Evolutionary conservation across 2,329 filamentous ascomycete genomes (phyloP).

Genomic region (Ophiostoma tasmaniense): DNA sequence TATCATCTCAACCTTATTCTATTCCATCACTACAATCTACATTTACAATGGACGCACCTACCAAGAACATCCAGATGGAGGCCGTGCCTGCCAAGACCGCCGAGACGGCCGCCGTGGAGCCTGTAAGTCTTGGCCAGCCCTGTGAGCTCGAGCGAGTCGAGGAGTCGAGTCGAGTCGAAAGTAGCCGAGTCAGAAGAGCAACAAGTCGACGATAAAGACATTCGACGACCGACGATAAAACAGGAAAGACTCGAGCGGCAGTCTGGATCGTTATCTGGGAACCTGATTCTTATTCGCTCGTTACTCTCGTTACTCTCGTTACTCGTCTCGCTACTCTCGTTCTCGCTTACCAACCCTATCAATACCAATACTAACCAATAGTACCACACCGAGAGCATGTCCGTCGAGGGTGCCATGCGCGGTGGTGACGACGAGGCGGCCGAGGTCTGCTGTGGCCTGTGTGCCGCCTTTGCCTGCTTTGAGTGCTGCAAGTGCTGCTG

Average conservation of each 20-base stretch:
- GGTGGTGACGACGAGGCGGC: slow-evolving; percentile 23
- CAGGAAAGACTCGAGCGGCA: no score
- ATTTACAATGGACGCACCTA: slow-evolving; percentile 21
- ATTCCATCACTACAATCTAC: not conserved
- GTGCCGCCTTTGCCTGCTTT: slow-evolving; percentile 23
- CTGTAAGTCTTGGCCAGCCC: slow-evolving; percentile 21
- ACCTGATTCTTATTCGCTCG: no score
- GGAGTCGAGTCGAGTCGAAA: no score
- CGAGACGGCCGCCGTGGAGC: slow-evolving; percentile 22
- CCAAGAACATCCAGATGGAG: slow-evolving; percentile 20
- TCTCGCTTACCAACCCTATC: no score
- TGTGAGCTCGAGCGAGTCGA: no score
- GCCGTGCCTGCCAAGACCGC: slow-evolving; percentile 21
- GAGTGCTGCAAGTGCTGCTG: slow-evolving; percentile 23
- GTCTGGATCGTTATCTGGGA: no score
- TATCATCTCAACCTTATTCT: no score
- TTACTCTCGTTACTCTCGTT: no score
- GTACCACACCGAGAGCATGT: slow-evolving; percentile 23
- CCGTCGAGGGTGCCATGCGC: slow-evolving; percentile 21
- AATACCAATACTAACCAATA: not conserved
- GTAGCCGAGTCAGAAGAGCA: no score
- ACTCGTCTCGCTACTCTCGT: no score
- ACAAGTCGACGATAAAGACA: no score
- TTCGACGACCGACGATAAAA: no score
- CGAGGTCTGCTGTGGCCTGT: slow-evolving; percentile 24